A percentile compares a stretch with the other conserved stretches of the same genome.
Evolutionary conservation across 345 rosid genomes (phyloP).

Genomic region (Cochlearia excelsa): DNA sequence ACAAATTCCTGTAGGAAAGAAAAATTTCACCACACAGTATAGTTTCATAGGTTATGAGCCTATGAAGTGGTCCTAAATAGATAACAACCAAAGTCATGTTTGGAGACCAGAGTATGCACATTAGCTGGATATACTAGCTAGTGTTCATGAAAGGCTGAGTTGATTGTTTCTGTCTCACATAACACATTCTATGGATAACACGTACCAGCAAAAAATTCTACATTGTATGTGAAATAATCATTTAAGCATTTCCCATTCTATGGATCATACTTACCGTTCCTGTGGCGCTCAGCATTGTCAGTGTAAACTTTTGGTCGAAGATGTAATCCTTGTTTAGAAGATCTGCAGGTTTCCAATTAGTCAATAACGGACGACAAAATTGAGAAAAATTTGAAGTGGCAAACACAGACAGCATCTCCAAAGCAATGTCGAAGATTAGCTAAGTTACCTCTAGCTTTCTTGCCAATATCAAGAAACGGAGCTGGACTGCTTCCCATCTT

Average conservation of each 20-base stretch:
- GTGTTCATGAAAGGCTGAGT: not conserved
- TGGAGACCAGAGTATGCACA: constrained; percentile 3
- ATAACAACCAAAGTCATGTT: constrained; percentile 3
- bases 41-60: constrained; percentile 2
- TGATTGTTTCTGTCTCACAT: constrained; percentile 1
- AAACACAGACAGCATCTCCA: constrained; percentile 7
- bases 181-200: not conserved
- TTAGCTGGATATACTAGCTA: not conserved
- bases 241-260: no score
- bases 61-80: not conserved
- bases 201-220: not conserved
- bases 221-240: not conserved
- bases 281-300: constrained; percentile 50
- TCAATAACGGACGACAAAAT: constrained; percentile 11
- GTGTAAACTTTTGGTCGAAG: constrained; percentile 71
- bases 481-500: constrained; percentile 72
- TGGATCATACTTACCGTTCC: constrained; percentile 53
- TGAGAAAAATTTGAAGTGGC: not conserved
- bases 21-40: constrained; percentile 5
- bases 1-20: constrained; percentile 54
- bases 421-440: constrained; percentile 2
- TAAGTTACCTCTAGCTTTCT: constrained; percentile 60
- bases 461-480: constrained; percentile 71
- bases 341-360: constrained; percentile 45
- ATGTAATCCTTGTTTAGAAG: constrained; percentile 68